Evolutionary conservation across 2,329 filamentous ascomycete species (phyloP).

Genomic region (Botrytis squamosa): DNA sequence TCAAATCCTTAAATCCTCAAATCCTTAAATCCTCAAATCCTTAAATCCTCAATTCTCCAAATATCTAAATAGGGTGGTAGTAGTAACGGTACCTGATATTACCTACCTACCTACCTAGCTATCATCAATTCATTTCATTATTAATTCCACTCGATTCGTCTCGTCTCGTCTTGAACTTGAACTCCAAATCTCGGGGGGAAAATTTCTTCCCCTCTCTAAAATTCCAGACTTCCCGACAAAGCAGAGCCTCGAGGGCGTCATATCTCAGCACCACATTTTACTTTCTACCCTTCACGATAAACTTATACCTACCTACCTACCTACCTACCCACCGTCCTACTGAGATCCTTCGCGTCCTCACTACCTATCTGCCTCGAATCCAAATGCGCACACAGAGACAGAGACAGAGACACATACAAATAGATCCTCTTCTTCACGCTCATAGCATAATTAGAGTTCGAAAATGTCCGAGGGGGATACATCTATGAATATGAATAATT

Average conservation of each 20-base stretch:
- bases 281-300: background rate
- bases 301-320: background rate
- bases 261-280: background rate
- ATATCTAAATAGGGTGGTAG: background rate
- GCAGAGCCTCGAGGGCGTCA: background rate
- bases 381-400: background rate
- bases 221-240: background rate
- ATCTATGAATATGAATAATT: conserved; percentile 29
- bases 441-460: conserved; percentile 4
- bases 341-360: background rate
- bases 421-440: background rate
- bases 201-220: background rate
- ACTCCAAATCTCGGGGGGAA: background rate
- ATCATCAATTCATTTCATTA: background rate
- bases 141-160: background rate
- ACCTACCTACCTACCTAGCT: too few relatives aligned
- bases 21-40: background rate
- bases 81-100: background rate
- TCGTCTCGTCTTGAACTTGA: background rate
- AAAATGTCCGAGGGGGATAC: conserved; percentile 30
- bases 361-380: background rate
- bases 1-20: background rate
- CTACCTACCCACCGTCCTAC: background rate
- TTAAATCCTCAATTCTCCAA: background rate
- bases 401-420: background rate